Base-by-base conservation (phyloP, 345 rosid species). In the Dimocarpus longan region DNA sequence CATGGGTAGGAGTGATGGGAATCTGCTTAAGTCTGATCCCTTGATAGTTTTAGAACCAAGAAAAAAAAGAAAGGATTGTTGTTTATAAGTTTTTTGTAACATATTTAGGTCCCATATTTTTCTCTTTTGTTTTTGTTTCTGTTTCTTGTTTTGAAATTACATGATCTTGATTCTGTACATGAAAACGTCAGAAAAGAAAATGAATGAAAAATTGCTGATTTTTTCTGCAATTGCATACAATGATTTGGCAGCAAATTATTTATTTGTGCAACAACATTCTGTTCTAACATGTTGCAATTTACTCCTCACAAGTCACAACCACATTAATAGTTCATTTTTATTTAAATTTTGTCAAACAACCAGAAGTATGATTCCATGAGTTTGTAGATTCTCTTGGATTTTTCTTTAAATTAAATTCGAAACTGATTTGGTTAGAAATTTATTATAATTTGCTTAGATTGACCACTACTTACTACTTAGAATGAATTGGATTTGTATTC, bases 121-220 rank as follows among this genome's bases (percentile, higher is more conserved):
- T 76, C 24, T 66, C 50, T 10, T 8, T 5, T 11, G 42, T 60
- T 16, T 13, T 18, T 73, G 37, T 32, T 32, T 32, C 37, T 32
- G 37, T 32, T 21, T 8, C 3, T 63, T 74, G 40, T 1, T 44
- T 11, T 67, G n/a, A 66, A 62, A 22, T 50, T 56, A 32, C 52
- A 39, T 19, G 16, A 40, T 73, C 70, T 72, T 71, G 50, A 77
- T 79, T 79, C 79, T 85, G 91, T 88, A 76, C 50, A 82, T 79
- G 40, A 56, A 73, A 68, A 71, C 80, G 24, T 71, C 0, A 75
- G n/a, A 74, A 84, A 44, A 75, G 78, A 60, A 78, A 81, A 72
- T 64, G 71, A 24, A 62, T 37, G 86, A 46, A 69, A 81, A 77
- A 65, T 32, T 76, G 56, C 64, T 75, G 71, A 50, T 21, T 46